Evolutionary conservation across 805 yeast species (phyloP).

Genomic region (Wickerhamiella qilinensis): DNA sequence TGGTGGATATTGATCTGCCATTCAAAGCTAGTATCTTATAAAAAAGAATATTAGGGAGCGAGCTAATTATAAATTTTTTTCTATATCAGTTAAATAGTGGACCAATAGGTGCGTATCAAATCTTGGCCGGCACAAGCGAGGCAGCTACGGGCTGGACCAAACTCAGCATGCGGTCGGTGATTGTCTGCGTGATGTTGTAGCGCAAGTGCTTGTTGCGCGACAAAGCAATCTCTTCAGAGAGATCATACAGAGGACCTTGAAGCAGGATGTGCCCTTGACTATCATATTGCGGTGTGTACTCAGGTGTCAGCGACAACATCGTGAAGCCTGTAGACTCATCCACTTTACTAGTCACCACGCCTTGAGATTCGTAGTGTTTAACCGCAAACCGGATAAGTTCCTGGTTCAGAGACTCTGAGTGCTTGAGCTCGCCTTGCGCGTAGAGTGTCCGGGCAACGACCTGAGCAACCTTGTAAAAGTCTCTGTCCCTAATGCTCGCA

Average conservation of each 20-base stretch:
- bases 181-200: conserved; percentile 13
- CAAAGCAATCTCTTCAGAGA: conserved; percentile 20
- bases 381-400: conserved; percentile 25
- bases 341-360: conserved; percentile 17
- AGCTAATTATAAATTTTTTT: no score
- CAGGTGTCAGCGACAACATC: conserved; percentile 13
- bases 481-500: conserved; percentile 15
- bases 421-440: conserved; percentile 26
- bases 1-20: no score
- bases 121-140: conserved; percentile 2
- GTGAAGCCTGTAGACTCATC: conserved; percentile 11
- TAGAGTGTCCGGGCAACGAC: conserved; percentile 27
- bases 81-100: no score
- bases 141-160: conserved; percentile 10
- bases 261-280: conserved; percentile 12
- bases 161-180: conserved; percentile 11
- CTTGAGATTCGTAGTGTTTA: conserved; percentile 20
- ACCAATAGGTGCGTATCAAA: no score
- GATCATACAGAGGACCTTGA: conserved; percentile 19
- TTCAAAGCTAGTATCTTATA: no score
- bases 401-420: conserved; percentile 27
- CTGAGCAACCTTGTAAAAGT: conserved; percentile 23
- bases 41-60: no score
- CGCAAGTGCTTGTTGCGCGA: conserved; percentile 24
- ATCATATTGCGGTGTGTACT: conserved; percentile 10